phyloP scores from a whole-genome alignment of 441 rosid species.

The Pelargonium citronellum region DNA sequence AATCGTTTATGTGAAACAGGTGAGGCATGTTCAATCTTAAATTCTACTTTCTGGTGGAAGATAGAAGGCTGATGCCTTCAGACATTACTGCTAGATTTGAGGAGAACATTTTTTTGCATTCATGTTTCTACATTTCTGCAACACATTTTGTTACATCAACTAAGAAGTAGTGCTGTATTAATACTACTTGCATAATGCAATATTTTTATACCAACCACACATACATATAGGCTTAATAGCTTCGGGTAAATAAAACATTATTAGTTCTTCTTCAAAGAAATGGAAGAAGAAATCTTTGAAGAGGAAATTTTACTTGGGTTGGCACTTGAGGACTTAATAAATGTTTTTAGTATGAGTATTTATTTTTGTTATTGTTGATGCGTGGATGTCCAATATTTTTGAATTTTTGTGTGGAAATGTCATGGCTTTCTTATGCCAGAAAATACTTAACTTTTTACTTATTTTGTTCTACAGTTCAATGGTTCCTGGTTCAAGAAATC shows the following conservation, averaged over 20 bases:
- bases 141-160: background rate
- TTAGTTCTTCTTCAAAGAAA: background rate
- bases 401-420: background rate
- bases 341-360: background rate
- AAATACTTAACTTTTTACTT: slow-evolving; percentile 10
- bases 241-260: background rate
- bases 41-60: background rate
- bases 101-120: background rate
- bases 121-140: background rate
- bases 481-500: slow-evolving; percentile 98
- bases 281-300: background rate
- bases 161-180: background rate
- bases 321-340: slow-evolving; percentile 2
- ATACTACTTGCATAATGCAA: background rate
- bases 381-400: background rate
- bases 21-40: background rate
- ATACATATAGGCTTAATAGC: background rate
- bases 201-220: background rate
- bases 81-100: background rate
- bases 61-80: background rate
- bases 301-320: background rate
- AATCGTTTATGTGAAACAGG: slow-evolving; percentile 4
- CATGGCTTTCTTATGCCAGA: background rate
- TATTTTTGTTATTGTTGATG: background rate
- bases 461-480: slow-evolving; percentile 55